Evolutionary conservation across 163 green algal genomes (phyloP), one percentile per base, ranked within the genome.

Genomic region (Smithsoniella earleae): DNA sequence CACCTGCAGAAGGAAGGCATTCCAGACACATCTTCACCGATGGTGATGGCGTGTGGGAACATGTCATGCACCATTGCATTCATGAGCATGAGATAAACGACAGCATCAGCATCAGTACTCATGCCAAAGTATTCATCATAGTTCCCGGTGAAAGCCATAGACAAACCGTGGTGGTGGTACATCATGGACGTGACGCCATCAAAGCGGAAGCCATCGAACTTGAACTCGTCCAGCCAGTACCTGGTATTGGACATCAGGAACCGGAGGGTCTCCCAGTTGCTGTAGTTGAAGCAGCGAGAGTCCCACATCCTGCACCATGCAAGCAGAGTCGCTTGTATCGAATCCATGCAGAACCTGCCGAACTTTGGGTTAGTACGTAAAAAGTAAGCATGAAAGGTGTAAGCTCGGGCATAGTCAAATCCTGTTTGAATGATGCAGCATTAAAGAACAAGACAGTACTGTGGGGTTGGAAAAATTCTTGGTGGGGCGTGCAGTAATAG

Each of bases 141-240:
- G 76, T 91, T 83, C 54, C 87, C 89, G 10, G 90, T 94, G 88
- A 96, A 96, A 28, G 82, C 85, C 77, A 90, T 93, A 69, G 89
- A 87, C n/a, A 99, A 87, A 74, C 94, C 94, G 79, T 98, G 94
- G 84, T 99, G 94, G 81, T 96, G 87, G 88, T 99, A 99, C 85
- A 99, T 93, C 92, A 99, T 99, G 73, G 78, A 90, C 18, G 94
- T 98, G 1, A 98, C 94, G 76, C 95, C 95, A 75, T 99, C 95
- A 82, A 98, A 98, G 52, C 81, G 75, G 77, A 90, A 95, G 46
- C 94, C 94, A 76, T 99, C 94, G 80, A 99, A 98, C 80, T 95
- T 93, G 86, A 91, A 97, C 81, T 99, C 94, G 54, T 99, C 92
- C 31, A 98, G 81, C 94, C 94, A 99, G 81, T 85, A 98, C 66